Base-by-base conservation (phyloP, 192 early-diverging fungal species). In the Kickxella alabastrina region DNA sequence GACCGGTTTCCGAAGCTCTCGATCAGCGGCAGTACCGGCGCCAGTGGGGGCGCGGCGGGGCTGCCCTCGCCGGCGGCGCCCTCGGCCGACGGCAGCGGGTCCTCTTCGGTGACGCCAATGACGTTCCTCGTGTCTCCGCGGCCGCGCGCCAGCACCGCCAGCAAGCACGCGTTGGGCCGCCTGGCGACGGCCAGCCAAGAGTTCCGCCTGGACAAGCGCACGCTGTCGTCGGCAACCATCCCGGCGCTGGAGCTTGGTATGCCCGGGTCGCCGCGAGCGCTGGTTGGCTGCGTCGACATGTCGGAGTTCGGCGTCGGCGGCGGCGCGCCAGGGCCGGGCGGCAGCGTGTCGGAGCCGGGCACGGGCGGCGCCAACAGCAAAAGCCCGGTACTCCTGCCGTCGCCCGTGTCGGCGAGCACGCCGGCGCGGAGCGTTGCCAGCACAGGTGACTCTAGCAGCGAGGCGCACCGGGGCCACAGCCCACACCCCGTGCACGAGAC, bases 401-500 rank as follows among this genome's bases (percentile, higher is more conserved):
- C 68, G 36, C 60, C 68, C 10, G 29, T 52, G 28, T 60, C 68
- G n/a, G 37, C 60, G 18, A 25, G 57, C 31, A 70, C 68, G 34
- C 68, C 60, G 0, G 55, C 54, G 27, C 34, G 53, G 15, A 68
- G 65, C 43, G 42, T 68, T 34, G 52, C 45, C 15, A 53, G 61
- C 38, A 52, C 46, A n/a, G n/a, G n/a, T n/a, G n/a, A n/a, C n/a
- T n/a, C n/a, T n/a, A n/a, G n/a, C n/a, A n/a, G n/a, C n/a, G n/a
- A n/a, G n/a, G n/a, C n/a, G n/a, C n/a, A n/a, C n/a, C n/a, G n/a
- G n/a, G n/a, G n/a, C n/a, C n/a, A n/a, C n/a, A n/a, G n/a, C n/a
- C n/a, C 34, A 8, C 57, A 68, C 21, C 40, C 70, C 1, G 88
- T 95, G 23, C 85, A 89, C 50, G 93, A 93, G 65, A 97, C 93